A percentile compares a stretch with the other conserved stretches of the same genome.
Conservation (phyloP, 495 filamentous ascomycete genomes). For the Penicillium subrubescens region DNA sequence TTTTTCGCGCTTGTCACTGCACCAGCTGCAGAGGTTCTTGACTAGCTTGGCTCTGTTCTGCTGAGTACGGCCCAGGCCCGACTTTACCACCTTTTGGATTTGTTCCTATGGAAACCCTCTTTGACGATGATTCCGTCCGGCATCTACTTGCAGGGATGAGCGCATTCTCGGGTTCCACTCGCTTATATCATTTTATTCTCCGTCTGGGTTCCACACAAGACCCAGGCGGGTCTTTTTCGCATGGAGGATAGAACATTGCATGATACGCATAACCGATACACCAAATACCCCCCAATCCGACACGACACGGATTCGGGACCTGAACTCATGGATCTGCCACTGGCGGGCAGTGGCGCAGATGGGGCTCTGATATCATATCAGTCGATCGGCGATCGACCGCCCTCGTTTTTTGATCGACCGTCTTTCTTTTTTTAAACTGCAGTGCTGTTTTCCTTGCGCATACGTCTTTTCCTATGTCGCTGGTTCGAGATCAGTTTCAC, state of each 20-base stretch:
- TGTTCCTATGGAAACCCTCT: not conserved
- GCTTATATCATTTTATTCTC: conserved; percentile 8
- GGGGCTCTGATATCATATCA: conserved; percentile 13
- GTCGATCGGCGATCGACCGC: conserved; percentile 29
- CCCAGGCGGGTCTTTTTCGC: conserved; percentile 14
- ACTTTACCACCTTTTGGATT: not conserved
- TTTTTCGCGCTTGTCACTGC: not conserved
- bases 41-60: not conserved
- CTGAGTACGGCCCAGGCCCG: not conserved
- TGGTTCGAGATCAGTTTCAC: conserved; percentile 1
- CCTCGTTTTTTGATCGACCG: conserved; percentile 1
- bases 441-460: conserved; percentile 18
- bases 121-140: not conserved
- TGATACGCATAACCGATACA: conserved; percentile 14
- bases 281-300: conserved; percentile 11
- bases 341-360: conserved; percentile 37
- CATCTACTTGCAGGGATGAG: not conserved
- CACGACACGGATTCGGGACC: not conserved
- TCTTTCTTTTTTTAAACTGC: not conserved
- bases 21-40: not conserved
- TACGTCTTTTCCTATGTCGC: conserved; percentile 14
- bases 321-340: conserved; percentile 36
- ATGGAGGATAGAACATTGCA: conserved; percentile 35
- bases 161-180: conserved; percentile 14
- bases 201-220: not conserved